These are phyloP conservation scores for Macrocystidia cucumis DNA, from an alignment of 1,284 basidiomycete genomes.

Conservation along the genomic window DNA sequence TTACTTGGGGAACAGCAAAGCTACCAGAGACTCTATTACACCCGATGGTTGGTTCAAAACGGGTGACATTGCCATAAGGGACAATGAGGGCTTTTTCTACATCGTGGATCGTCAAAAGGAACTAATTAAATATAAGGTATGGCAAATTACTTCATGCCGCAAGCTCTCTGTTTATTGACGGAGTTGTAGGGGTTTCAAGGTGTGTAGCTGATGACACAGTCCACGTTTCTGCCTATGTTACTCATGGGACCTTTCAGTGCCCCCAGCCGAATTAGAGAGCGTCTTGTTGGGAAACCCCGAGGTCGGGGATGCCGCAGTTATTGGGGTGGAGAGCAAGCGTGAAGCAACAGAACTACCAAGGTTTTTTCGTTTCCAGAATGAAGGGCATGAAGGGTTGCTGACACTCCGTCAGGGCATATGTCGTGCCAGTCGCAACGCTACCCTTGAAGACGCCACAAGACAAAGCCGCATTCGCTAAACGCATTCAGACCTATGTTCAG, in stretches of 20 bases:
- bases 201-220: too few relatives aligned
- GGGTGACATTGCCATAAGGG: conserved; percentile 64
- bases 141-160: conserved; percentile 4
- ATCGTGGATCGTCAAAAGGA: conserved; percentile 75
- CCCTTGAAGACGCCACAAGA: conserved; percentile 28
- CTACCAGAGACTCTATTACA: conserved; percentile 63
- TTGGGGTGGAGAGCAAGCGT: conserved; percentile 53
- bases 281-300: conserved; percentile 67
- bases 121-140: conserved; percentile 76
- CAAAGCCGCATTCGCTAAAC: conserved; percentile 32
- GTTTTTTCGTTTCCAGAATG: conserved; percentile 19
- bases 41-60: conserved; percentile 79
- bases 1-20: conserved; percentile 60
- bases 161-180: background rate
- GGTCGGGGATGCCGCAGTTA: conserved; percentile 67
- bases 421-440: conserved; percentile 45
- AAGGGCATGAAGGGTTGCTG: background rate
- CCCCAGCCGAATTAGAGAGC: conserved; percentile 78
- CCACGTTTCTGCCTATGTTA: too few relatives aligned
- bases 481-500: conserved; percentile 57
- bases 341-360: conserved; percentile 76
- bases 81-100: conserved; percentile 56
- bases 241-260: conserved; percentile 49
- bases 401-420: conserved; percentile 47
- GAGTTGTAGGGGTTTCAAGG: conserved; percentile 51